Base-by-base conservation (phyloP, 495 filamentous ascomycete species). In the Pseudomonodictys pantanalensis region DNA sequence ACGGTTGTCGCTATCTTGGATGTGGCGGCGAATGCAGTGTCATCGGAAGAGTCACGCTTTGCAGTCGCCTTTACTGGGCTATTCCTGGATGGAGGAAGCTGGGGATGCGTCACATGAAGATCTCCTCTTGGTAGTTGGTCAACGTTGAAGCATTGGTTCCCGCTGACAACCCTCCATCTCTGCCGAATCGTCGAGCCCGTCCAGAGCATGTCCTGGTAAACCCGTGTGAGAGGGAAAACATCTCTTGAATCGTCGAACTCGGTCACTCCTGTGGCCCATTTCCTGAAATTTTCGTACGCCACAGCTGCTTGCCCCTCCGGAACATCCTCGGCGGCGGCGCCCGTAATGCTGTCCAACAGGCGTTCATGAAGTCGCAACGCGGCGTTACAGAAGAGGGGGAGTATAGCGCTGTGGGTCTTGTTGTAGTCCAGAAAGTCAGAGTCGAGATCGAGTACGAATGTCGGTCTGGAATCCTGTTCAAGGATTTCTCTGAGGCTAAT, bases 91-190 rank as follows among this genome's bases (percentile, higher is more conserved):
- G 23, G 7, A 28, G n/a, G 38, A 9, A 8, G 24, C 12, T 20
- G 20, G 10, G 56, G 46, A 15, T 47, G 38, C 7, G 12, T 26
- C 10, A 7, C 25, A 35, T 24, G 26, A 15, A 60, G 47, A 33
- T 45, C 44, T 32, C 49, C 57, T 29, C 47, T 44, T 2, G 57
- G 57, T 18, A 60, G 20, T 18, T 53, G 7, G 15, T 47, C 30
- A 10, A 47, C 41, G 9, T 52, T 17, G 44, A 52, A 53, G 57
- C 42, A 58, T 42, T 22, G 67, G 63, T 75, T 73, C 12, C 73
- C 75, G 41, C 74, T 73, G 17, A 78, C 67, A 17, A 78, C 67
- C 12, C 75, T 60, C 68, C 72, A 73, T 43, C 71, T 52, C 17
- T 72, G 58, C 2, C 66, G 59, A 7, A 78, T 60, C 0, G 69